Percentiles rank a stretch among this genome's conserved stretches.
These are phyloP conservation scores for Fomitopsis palustris DNA, from an alignment of 1,284 basidiomycete genomes.

Conservation along the genomic window DNA sequence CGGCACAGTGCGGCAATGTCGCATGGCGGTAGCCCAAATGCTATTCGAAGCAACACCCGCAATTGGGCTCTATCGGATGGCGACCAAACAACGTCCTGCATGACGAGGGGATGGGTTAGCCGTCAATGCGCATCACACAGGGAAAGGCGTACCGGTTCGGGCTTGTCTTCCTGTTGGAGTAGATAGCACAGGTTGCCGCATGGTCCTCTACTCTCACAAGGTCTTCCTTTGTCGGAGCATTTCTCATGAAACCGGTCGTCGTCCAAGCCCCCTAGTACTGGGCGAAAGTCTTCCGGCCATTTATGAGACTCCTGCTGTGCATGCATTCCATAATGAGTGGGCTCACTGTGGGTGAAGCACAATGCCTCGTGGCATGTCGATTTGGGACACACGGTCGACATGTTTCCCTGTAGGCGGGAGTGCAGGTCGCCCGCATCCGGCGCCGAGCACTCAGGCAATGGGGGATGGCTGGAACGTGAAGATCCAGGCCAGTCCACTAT, in stretches of 20 bases:
- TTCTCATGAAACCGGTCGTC: not conserved
- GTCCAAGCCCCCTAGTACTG: not conserved
- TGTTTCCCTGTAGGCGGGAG: slow-evolving; percentile 31
- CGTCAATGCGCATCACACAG: too few relatives aligned
- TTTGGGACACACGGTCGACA: slow-evolving; percentile 48
- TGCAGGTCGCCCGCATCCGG: slow-evolving; percentile 23
- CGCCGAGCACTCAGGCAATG: slow-evolving; percentile 8
- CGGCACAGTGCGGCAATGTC: slow-evolving; percentile 40
- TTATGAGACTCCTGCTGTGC: too few relatives aligned
- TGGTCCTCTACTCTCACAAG: not conserved
- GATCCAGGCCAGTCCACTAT: slow-evolving; percentile 16
- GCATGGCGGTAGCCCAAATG: slow-evolving; percentile 39
- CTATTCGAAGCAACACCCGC: slow-evolving; percentile 17
- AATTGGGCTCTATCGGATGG: slow-evolving; percentile 15
- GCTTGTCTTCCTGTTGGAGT: not conserved
- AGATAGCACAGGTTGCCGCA: slow-evolving; percentile 11
- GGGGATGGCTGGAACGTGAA: slow-evolving; percentile 1
- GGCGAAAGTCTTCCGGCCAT: slow-evolving; percentile 15
- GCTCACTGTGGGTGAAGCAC: slow-evolving; percentile 49
- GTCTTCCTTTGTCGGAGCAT: not conserved
- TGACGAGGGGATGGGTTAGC: not conserved
- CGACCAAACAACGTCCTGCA: slow-evolving; percentile 10
- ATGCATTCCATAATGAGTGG: not conserved
- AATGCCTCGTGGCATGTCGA: slow-evolving; percentile 48
- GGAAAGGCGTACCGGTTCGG: not conserved